Evolutionary conservation across 306 rosid genomes (phyloP), one percentile per base, ranked within the genome.

Genomic region (Vachellia collinsii): DNA sequence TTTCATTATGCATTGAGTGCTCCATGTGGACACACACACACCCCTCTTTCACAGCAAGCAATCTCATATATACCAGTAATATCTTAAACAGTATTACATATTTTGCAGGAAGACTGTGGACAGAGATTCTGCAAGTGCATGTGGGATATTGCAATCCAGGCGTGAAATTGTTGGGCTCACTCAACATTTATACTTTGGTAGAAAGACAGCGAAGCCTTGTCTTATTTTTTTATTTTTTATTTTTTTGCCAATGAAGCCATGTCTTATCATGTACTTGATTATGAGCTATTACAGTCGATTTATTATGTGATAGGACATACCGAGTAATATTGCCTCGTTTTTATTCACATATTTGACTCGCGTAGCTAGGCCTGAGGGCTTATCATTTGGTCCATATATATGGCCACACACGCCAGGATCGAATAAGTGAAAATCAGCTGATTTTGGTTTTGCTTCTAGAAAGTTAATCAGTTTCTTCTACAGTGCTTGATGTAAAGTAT

Each of bases 1-100:
- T n/a, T n/a, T n/a, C n/a, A n/a, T n/a, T n/a, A n/a, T n/a, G n/a
- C n/a, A n/a, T 82, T 83, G 63, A 79, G 73, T 84, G 78, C 73
- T 70, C n/a, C 88, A 89, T 79, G 85, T 84, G 90, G 80, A 62
- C n/a, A 54, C 11, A n/a, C 34, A 1, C 25, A 53, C 53, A 46
- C 16, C 2, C 58, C 72, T 66, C 74, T 72, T 74, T 25, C 37
- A 74, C 62, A 69, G 46, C 36, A 63, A 64, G 85, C 79, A 75
- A 4, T 46, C 56, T 79, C 63, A 79, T 34, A 9, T 23, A 59
- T 11, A 13, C 81, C 78, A 50, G 63, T 37, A 36, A 64, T 64
- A 11, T 64, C 37, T 36, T 64, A 64, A 36, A 64, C 6, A 7
- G 19, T 54, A 56, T 20, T 29, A 29, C 2, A 29, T 29, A 29